Conservation (phyloP, 768 basidiomycete genomes). For the Leccinum obscurum region DNA sequence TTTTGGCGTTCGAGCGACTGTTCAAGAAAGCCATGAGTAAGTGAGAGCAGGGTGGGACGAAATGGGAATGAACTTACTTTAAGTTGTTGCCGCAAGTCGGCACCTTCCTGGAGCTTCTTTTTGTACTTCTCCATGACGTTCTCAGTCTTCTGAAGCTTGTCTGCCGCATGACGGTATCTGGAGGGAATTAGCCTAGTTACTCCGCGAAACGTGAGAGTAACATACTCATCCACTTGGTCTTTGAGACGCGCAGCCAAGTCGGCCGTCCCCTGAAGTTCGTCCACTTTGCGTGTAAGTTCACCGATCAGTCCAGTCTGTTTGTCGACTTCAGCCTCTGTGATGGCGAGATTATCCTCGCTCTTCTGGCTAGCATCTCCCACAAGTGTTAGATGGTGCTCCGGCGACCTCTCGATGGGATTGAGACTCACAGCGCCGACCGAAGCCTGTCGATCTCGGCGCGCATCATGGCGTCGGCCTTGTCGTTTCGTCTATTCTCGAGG, state of each 20-base stretch:
- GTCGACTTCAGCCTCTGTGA: constrained; percentile 81
- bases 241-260: constrained; percentile 80
- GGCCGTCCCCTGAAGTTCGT: constrained; percentile 77
- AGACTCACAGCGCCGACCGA: constrained; percentile 78
- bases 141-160: constrained; percentile 90
- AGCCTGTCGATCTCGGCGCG: constrained; percentile 81
- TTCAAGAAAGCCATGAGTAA: background rate
- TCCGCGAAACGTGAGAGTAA: background rate
- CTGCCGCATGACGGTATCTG: constrained; percentile 90
- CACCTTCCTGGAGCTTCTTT: constrained; percentile 95
- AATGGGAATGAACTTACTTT: constrained; percentile 50
- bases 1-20: constrained; percentile 93
- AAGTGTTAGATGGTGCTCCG: constrained; percentile 24
- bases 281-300: constrained; percentile 76
- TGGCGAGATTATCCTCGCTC: constrained; percentile 88
- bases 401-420: background rate
- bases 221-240: constrained; percentile 92
- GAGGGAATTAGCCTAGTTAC: background rate
- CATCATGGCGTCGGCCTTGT: constrained; percentile 75
- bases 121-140: constrained; percentile 99
- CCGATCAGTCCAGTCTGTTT: constrained; percentile 67
- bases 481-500: constrained; percentile 57
- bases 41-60: constrained; percentile 1
- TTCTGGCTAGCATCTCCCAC: constrained; percentile 66
- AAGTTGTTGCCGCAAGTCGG: constrained; percentile 83